Percentiles rank a stretch among this genome's conserved stretches.
These are phyloP conservation scores for Penicillium cataractarum DNA, from an alignment of 495 filamentous ascomycete genomes.

Conservation along the genomic window DNA sequence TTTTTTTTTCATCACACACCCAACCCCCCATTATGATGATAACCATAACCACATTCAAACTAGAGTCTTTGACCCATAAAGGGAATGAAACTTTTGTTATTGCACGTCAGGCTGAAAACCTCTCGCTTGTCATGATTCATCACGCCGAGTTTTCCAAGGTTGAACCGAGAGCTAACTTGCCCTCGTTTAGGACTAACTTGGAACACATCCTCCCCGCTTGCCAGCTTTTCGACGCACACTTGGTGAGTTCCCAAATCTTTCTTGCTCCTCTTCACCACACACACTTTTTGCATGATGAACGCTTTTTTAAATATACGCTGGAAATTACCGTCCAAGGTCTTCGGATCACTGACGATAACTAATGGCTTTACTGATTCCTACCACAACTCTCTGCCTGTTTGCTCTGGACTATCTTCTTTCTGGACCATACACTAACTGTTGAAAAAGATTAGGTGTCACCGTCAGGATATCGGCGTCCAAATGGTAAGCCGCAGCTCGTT, in stretches of 20 bases:
- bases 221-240: conserved; percentile 9
- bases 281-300: conserved; percentile 63
- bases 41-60: conserved; percentile 87
- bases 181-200: conserved; percentile 28
- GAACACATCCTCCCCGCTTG: background rate
- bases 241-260: conserved; percentile 32
- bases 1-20: conserved; percentile 14
- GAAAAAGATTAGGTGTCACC: conserved; percentile 25
- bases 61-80: conserved; percentile 98
- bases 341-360: conserved; percentile 75
- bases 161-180: conserved; percentile 35
- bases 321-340: conserved; percentile 99
- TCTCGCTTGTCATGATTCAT: conserved; percentile 22
- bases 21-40: conserved; percentile 61
- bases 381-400: conserved; percentile 17
- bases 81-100: conserved; percentile 90
- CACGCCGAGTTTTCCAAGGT: conserved; percentile 17
- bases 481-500: conserved; percentile 38
- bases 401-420: conserved; percentile 5
- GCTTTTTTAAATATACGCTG: conserved; percentile 83
- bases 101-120: conserved; percentile 98
- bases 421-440: conserved; percentile 31
- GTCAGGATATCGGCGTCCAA: conserved; percentile 3
- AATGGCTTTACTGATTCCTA: conserved; percentile 84
- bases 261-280: conserved; percentile 4